A percentile compares a stretch with the other conserved stretches of the same genome.
Evolutionary conservation across 73 alveolate species (phyloP).

Genomic region (Durusdinium trenchii): DNA sequence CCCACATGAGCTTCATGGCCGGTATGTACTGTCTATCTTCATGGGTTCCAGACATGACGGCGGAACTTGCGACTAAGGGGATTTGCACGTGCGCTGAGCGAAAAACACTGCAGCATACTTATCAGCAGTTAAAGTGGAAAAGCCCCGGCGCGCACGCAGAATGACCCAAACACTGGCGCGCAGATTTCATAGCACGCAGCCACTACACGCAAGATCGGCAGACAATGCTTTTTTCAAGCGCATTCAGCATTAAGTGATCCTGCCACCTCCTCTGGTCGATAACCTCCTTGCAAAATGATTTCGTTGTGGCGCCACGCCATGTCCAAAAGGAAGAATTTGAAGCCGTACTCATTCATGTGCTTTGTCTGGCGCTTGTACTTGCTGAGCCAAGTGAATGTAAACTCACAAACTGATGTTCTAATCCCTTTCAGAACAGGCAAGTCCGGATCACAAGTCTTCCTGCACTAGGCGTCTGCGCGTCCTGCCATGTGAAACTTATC

Average conservation of each 20-base stretch:
- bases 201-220: neutral
- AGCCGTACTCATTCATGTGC: neutral
- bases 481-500: no score
- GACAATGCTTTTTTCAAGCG: neutral
- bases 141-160: no score
- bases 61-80: neutral
- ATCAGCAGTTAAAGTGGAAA: no score
- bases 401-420: neutral
- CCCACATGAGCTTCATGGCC: no score
- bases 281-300: neutral
- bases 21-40: no score
- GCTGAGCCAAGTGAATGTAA: no score
- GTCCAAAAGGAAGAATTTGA: neutral
- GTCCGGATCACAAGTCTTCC: neutral
- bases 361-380: neutral
- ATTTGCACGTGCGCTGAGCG: no score
- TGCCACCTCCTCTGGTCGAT: neutral
- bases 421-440: neutral
- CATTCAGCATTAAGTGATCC: neutral
- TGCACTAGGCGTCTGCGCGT: neutral
- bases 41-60: neutral
- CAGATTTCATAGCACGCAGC: neutral
- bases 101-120: no score
- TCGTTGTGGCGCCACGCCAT: neutral
- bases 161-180: no score